Percentiles rank a stretch among this genome's conserved stretches.
Conservation (phyloP, 1,139 yeast genomes). For the Lodderomyces elongisporus region DNA sequence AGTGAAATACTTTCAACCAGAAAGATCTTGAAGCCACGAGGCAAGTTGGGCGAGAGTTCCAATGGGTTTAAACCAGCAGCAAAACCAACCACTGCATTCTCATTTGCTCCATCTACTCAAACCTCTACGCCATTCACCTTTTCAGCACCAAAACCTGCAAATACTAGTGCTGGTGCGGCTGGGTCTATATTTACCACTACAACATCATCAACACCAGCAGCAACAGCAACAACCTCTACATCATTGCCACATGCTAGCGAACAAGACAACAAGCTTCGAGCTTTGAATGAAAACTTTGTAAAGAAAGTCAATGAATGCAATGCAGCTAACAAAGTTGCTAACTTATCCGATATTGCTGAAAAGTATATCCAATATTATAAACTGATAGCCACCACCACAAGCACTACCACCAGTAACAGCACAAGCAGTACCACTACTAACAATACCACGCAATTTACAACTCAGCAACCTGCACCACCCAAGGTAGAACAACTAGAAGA, state of each 20-base stretch:
- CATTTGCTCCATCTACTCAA: too few species aligned
- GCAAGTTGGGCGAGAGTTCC: slow-evolving; percentile 18
- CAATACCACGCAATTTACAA: neutral
- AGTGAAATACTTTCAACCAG: slow-evolving; percentile 61
- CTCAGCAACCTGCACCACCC: neutral
- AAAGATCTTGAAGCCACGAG: slow-evolving; percentile 59
- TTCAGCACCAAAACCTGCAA: too few species aligned
- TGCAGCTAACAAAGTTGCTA: slow-evolving; percentile 46
- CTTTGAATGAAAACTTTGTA: slow-evolving; percentile 64
- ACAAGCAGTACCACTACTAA: neutral
- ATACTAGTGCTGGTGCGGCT: slow-evolving; percentile 5
- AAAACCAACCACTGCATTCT: too few species aligned
- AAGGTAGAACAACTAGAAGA: too few species aligned
- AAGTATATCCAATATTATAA: slow-evolving; percentile 58
- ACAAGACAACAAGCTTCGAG: slow-evolving; percentile 54
- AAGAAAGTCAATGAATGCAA: slow-evolving; percentile 43
- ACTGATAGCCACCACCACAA: slow-evolving; percentile 27
- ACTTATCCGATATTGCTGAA: slow-evolving; percentile 51
- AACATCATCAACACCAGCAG: slow-evolving; percentile 2
- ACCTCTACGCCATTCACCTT: too few species aligned
- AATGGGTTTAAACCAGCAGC: too few species aligned
- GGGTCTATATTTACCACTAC: slow-evolving; percentile 10
- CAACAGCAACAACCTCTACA: slow-evolving; percentile 4
- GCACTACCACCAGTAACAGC: neutral
- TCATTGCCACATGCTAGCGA: slow-evolving; percentile 2